Evolutionary conservation across 2,329 filamentous ascomycete genomes (phyloP).

Genomic region (Clonostachys rhizophaga): DNA sequence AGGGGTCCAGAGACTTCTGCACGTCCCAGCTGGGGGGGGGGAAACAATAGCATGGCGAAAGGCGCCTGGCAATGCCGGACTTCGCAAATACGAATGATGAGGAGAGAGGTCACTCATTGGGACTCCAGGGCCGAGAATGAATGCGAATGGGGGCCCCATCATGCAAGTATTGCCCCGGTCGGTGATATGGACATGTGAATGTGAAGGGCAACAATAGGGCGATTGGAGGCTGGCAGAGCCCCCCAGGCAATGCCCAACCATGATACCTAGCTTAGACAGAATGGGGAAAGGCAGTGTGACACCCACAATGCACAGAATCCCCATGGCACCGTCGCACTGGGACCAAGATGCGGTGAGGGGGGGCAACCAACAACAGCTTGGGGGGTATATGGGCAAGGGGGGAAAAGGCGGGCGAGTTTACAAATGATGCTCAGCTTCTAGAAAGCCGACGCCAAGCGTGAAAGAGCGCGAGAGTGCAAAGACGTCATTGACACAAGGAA

Average conservation of each 20-base stretch:
- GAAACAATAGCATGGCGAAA: neutral
- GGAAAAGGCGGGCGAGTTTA: no score
- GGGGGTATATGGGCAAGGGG: no score
- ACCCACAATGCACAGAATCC: no score
- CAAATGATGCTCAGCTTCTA: neutral
- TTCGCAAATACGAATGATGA: neutral
- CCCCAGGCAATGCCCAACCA: no score
- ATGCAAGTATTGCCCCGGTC: constrained; percentile 19
- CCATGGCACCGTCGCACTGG: no score
- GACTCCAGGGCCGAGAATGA: constrained; percentile 15
- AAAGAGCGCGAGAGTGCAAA: neutral
- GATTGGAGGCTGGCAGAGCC: no score
- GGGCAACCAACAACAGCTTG: no score
- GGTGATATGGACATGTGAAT: constrained; percentile 2
- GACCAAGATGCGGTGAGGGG: no score
- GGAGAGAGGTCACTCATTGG: neutral
- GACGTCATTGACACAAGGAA: constrained; percentile 12
- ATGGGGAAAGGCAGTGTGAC: no score
- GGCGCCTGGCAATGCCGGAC: neutral
- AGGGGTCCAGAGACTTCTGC: neutral
- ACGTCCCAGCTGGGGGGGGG: no score
- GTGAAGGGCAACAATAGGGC: neutral
- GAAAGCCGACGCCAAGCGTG: constrained; percentile 16
- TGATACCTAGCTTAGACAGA: no score
- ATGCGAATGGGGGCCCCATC: constrained; percentile 8